Conservation (phyloP, 306 rosid genomes). For the Vigna trinervia region DNA sequence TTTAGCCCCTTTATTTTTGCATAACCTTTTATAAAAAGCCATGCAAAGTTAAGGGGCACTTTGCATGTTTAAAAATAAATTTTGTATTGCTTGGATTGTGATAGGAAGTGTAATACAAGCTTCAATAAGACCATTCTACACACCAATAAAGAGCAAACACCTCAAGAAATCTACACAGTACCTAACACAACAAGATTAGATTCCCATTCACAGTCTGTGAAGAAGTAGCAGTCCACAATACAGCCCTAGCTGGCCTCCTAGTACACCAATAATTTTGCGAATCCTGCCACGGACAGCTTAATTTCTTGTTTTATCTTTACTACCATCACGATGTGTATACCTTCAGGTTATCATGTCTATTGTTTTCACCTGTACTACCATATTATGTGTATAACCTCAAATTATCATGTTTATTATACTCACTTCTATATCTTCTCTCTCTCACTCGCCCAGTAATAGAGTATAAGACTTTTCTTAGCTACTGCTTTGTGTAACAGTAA, state of each 20-base stretch:
- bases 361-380: not conserved
- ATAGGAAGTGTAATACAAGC: not conserved
- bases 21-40: conserved; percentile 16
- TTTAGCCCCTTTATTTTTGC: conserved; percentile 11
- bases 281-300: conserved; percentile 11
- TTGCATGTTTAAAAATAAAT: not conserved
- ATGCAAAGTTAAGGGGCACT: not conserved
- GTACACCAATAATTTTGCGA: not conserved
- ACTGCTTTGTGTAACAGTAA: no score
- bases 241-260: not conserved
- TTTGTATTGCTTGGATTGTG: not conserved
- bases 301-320: conserved; percentile 14
- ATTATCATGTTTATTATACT: conserved; percentile 5
- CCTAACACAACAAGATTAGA: not conserved
- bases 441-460: no score
- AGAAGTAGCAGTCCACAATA: not conserved
- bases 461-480: no score
- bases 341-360: not conserved
- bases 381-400: not conserved
- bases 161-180: conserved; percentile 7
- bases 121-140: conserved; percentile 14
- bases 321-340: not conserved
- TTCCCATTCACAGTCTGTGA: conserved; percentile 9
- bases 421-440: conserved; percentile 24
- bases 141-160: conserved; percentile 5